Percentiles rank a stretch among this genome's conserved stretches.
phyloP scores from a whole-genome alignment of 805 yeast species.

The Jamesozyma lodderae region DNA sequence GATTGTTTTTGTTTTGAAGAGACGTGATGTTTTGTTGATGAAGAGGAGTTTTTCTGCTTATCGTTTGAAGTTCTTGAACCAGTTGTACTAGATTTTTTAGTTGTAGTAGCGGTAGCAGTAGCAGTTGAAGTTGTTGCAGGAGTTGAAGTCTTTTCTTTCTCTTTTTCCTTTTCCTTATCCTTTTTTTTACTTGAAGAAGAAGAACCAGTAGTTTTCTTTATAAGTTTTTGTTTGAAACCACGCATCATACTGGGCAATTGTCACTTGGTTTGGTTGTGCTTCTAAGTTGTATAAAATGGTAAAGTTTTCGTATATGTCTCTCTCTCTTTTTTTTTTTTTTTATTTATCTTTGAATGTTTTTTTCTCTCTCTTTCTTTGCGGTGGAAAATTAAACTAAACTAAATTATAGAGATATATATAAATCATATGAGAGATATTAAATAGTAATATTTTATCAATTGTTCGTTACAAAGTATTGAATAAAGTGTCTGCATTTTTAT shows the following conservation, averaged over 20 bases:
- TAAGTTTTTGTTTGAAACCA: slow-evolving; percentile 53
- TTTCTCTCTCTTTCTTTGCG: no score
- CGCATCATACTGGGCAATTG: slow-evolving; percentile 50
- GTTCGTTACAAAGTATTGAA: no score
- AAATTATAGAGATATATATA: no score
- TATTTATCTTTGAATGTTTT: no score
- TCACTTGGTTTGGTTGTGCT: no score
- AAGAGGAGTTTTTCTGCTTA: not conserved
- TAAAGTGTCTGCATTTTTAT: slow-evolving; percentile 18
- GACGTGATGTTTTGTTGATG: not conserved
- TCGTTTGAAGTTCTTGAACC: slow-evolving; percentile 3
- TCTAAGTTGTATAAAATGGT: no score
- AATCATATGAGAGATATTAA: no score
- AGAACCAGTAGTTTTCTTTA: slow-evolving; percentile 30
- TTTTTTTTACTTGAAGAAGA: slow-evolving; percentile 34
- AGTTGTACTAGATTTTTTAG: not conserved
- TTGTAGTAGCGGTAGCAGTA: not conserved
- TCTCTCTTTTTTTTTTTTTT: no score
- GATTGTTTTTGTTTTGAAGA: not conserved
- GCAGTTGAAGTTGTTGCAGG: slow-evolving; percentile 2
- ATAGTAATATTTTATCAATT: no score
- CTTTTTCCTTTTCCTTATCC: slow-evolving; percentile 34
- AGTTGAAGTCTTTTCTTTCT: slow-evolving; percentile 12
- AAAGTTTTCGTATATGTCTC: no score
- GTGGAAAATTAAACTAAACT: no score